Base-by-base conservation (phyloP, 495 filamentous ascomycete genomes). In the Hypoxylon trugodes region DNA sequence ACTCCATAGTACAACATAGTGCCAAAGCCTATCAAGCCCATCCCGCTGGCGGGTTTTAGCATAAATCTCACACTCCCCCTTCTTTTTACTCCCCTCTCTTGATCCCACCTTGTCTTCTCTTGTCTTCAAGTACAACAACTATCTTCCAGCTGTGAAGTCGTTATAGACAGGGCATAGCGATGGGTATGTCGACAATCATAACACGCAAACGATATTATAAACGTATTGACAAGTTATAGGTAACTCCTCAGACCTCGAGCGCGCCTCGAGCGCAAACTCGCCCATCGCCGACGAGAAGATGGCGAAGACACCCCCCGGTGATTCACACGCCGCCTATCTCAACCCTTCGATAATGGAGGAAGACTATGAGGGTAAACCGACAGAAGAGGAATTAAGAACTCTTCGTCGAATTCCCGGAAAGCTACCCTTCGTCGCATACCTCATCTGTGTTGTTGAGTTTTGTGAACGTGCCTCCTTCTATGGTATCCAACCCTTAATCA, bases 401-500 rank as follows among this genome's bases (percentile, higher is more conserved):
- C 73, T 89, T 7, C 84, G 86, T 43, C 81, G 83, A 61, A 79
- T 88, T 12, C 76, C 86, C 9, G 86, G 79, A 41, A 76, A 45
- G 2, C 58, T 87, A 6, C 82, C 83, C 6, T 22, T 77, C n/a
- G 74, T 83, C 13, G 77, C 83, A 26, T 87, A 83, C 50, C 58
- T 82, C 1, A 79, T 87, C 26, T 89, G 85, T 60, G 55, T 83
- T 0, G 82, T 87, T 25, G 85, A 87, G 54, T 84, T 87, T 61
- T 84, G 82, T 61, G 85, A 87, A 73, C 74, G 84, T 58, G 83
- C 82, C 19, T 86, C 83, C 5, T 87, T 84, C 75, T 85, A 84
- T 62, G 84, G 84, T 40, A 73, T 82, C 0, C 76, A 83, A 47
- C 81, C 80, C 3, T 71, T 87, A 4, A 86, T 85, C 65, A 75